Conservation (phyloP, 2,329 filamentous ascomycete species). For the Lojkania enalia region DNA sequence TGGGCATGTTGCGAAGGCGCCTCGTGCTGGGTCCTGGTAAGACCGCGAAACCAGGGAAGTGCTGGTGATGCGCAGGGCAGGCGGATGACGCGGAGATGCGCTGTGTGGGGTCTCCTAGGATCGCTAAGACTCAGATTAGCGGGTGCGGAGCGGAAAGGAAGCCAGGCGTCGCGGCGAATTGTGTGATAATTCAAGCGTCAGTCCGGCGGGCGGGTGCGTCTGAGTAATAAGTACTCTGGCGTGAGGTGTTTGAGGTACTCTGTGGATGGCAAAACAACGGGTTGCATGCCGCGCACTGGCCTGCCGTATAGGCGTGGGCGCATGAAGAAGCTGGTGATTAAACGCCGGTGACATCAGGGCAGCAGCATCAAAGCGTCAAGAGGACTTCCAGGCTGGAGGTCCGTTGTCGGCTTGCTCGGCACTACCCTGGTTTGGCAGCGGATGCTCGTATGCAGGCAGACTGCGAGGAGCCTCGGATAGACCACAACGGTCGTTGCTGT, state of each 20-base stretch:
- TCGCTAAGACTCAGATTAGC: not conserved
- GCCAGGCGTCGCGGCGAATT: not conserved
- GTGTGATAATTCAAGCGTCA: not conserved
- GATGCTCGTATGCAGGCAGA: not conserved
- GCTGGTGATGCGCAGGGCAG: constrained; percentile 23
- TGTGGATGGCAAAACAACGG: not conserved
- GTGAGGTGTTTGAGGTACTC: no score
- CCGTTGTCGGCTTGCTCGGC: constrained; percentile 1
- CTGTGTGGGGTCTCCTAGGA: constrained; percentile 9
- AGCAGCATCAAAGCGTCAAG: not conserved
- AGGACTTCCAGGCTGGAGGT: not conserved
- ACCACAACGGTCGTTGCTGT: no score
- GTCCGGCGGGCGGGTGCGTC: not conserved
- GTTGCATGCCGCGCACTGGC: not conserved
- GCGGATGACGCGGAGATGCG: constrained; percentile 35
- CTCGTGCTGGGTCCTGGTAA: constrained; percentile 13
- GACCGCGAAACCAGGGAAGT: constrained; percentile 13
- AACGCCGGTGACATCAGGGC: constrained; percentile 1
- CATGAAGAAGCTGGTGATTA: not conserved
- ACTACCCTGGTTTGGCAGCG: not conserved
- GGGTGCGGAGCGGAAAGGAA: constrained; percentile 4
- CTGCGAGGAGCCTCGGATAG: not conserved
- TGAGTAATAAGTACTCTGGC: not conserved
- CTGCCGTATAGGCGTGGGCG: not conserved
- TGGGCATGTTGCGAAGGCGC: constrained; percentile 27